These are phyloP conservation scores for Phialophora chinensis DNA, from an alignment of 2,329 filamentous ascomycete genomes.

Conservation along the genomic window DNA sequence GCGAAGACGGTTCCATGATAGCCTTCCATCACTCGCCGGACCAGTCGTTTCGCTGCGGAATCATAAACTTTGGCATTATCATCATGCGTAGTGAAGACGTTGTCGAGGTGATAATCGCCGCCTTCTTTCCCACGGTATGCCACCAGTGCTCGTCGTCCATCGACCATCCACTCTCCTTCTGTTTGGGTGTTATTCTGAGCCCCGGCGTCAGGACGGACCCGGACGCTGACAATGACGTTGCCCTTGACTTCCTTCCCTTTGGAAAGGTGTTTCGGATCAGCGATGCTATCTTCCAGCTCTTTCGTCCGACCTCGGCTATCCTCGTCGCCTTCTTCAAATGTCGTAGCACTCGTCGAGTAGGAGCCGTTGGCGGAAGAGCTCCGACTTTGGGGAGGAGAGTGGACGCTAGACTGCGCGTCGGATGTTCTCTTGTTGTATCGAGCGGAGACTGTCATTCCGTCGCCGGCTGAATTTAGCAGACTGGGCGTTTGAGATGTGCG, in stretches of 20 bases:
- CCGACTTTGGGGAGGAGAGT: slow-evolving; percentile 84
- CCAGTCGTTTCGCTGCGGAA: slow-evolving; percentile 87
- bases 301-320: slow-evolving; percentile 45
- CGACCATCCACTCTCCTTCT: slow-evolving; percentile 90
- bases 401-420: slow-evolving; percentile 75
- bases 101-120: slow-evolving; percentile 94
- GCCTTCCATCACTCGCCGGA: slow-evolving; percentile 97
- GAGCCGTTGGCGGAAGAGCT: slow-evolving; percentile 92
- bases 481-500: slow-evolving; percentile 67
- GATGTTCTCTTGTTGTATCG: slow-evolving; percentile 68
- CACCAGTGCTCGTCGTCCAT: slow-evolving; percentile 80
- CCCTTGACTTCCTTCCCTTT: slow-evolving; percentile 76
- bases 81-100: slow-evolving; percentile 92
- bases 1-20: slow-evolving; percentile 95
- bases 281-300: slow-evolving; percentile 40
- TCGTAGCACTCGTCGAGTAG: slow-evolving; percentile 87
- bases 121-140: slow-evolving; percentile 86
- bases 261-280: slow-evolving; percentile 44
- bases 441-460: slow-evolving; percentile 73
- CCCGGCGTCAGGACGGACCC: slow-evolving; percentile 82
- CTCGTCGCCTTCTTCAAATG: slow-evolving; percentile 79
- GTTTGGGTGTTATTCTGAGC: slow-evolving; percentile 65
- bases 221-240: slow-evolving; percentile 93
- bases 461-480: slow-evolving; percentile 77
- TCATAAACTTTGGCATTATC: slow-evolving; percentile 96